phyloP scores from a whole-genome alignment of 495 filamentous ascomycete genomes.

The Penicillium cinerascens region DNA sequence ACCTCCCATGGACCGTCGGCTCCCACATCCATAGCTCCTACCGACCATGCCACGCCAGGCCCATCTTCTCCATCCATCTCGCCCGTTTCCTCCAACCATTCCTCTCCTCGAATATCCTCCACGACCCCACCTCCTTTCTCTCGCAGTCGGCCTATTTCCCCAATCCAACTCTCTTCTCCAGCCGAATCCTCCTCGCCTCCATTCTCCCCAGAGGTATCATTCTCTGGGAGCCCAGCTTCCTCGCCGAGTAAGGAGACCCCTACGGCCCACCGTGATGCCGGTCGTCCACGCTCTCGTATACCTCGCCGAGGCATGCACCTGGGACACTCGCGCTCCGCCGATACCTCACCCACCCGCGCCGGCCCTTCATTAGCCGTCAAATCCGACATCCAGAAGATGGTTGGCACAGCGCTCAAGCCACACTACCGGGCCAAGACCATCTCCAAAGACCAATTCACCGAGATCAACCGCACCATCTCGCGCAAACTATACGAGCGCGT shows the following conservation, averaged over 20 bases:
- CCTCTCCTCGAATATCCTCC: constrained; percentile 66
- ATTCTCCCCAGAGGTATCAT: constrained; percentile 50
- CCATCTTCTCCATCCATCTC: constrained; percentile 73
- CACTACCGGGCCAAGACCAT: constrained; percentile 66
- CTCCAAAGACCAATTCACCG: constrained; percentile 78
- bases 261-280: constrained; percentile 5
- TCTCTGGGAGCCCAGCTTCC: constrained; percentile 22
- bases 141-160: constrained; percentile 62
- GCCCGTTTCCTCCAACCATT: constrained; percentile 61
- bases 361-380: constrained; percentile 69
- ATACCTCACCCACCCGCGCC: constrained; percentile 53
- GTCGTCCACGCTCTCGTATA: constrained; percentile 26
- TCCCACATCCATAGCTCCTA: constrained; percentile 41
- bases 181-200: constrained; percentile 58
- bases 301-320: constrained; percentile 33
- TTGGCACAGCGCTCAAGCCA: constrained; percentile 71
- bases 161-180: constrained; percentile 63
- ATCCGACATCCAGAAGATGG: constrained; percentile 75
- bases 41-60: constrained; percentile 48
- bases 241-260: constrained; percentile 15
- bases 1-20: constrained; percentile 45
- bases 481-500: constrained; percentile 81
- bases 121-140: constrained; percentile 67
- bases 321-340: constrained; percentile 40
- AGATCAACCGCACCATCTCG: constrained; percentile 81